Evolutionary conservation across 139 green algal species (phyloP), one percentile per base, ranked within the genome.

Genomic region (Coelastrella sp.): DNA sequence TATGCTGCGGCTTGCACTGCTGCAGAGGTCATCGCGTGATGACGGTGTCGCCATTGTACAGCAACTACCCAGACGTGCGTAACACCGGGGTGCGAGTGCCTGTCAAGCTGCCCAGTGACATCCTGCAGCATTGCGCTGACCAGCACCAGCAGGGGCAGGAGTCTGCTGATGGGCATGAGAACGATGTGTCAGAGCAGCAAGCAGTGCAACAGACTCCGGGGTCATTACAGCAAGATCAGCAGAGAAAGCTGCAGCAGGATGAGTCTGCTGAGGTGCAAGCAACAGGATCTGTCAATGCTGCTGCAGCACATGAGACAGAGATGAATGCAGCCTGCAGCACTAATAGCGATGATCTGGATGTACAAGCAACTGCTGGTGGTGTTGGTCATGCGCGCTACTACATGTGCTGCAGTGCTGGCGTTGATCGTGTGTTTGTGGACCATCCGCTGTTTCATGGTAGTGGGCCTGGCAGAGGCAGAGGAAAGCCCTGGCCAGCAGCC

Each of bases 381-480:
- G 1, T 57, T 9, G 45, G 38, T 62, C 74, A 87, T 64, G 91
- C 80, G 0, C 43, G 87, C 9, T 86, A 93, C 25, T 93, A 89
- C 79, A 57, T 82, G 38, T 37, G 63, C 4, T 89, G 73, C 45
- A 60, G 69, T 15, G 77, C 85, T 6, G 93, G 94, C 27, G 94
- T 98, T 35, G 68, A 93, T 37, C 88, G 91, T 13, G 92, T 97
- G 17, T 98, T 98, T 89, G 93, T 98, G 2, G 90, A 96, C 81
- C 95, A 98, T 77, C 92, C 92, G 0, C 37, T 96, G 0, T 96
- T 72, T n/a, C 64, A 62, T 51, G 76, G 35, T 21, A 23, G 23
- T 25, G 23, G n/a, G n/a, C n/a, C 48, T 13, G 48, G 41, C 50
- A 34, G 48, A 6, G 50, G 73, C 35, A 48, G 30, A 8, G 48